phyloP scores from a whole-genome alignment of 805 yeast genomes.

The Ogataea trehalophila region DNA sequence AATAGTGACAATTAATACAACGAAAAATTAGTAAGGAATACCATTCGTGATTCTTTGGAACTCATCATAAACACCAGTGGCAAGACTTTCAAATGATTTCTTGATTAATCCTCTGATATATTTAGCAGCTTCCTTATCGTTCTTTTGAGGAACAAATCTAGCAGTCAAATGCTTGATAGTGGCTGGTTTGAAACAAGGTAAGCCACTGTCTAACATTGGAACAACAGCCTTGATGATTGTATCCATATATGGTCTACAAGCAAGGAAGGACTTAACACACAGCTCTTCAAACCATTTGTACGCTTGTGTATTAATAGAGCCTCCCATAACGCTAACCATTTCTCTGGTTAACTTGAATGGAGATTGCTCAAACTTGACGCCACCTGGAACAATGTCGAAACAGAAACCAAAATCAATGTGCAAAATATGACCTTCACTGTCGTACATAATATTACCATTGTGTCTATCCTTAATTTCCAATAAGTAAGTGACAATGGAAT shows the following conservation, averaged over 20 bases:
- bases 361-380: conserved; percentile 96
- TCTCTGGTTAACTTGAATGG: conserved; percentile 96
- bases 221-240: conserved; percentile 76
- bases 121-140: conserved; percentile 80
- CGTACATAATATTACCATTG: conserved; percentile 97
- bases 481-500: conserved; percentile 84
- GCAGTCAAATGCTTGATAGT: conserved; percentile 74
- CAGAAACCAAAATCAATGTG: conserved; percentile 99
- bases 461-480: conserved; percentile 96
- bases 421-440: conserved; percentile 87
- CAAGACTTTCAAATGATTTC: conserved; percentile 80
- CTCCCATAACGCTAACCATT: conserved; percentile 97
- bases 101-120: conserved; percentile 70
- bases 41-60: conserved; percentile 96
- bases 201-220: conserved; percentile 93
- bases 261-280: conserved; percentile 87
- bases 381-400: conserved; percentile 98
- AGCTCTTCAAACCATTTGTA: conserved; percentile 92
- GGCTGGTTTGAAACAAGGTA: conserved; percentile 90
- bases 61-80: conserved; percentile 94
- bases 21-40: conserved; percentile 65
- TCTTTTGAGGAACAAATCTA: conserved; percentile 76
- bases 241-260: conserved; percentile 84
- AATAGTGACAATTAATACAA: no score
- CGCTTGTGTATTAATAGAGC: conserved; percentile 75